Evolutionary conservation across 768 basidiomycete species (phyloP), one percentile per base, ranked within the genome.

Genomic region (Exidia glandulosa): DNA sequence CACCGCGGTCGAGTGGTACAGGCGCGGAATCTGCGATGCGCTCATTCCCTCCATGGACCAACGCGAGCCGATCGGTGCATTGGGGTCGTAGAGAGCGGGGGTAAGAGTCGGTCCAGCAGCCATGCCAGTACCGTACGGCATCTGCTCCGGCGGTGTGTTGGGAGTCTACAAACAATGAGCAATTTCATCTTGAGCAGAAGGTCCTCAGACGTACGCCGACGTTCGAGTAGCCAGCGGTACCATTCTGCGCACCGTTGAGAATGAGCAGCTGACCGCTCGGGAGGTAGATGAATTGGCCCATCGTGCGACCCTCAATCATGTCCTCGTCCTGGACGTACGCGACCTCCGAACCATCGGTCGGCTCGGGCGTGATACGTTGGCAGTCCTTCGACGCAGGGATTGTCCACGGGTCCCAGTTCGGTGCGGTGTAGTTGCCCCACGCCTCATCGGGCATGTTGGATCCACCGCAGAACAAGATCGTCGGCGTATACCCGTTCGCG

Each of bases 1-100:
- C n/a, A 94, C 80, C 9, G 92, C 94, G 0, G 83, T 81, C 0
- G 93, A 95, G 74, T 98, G 95, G 73, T 98, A 98, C 67, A 98
- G 72, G 58, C 94, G 79, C 50, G 93, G 77, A 61, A 94, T 86
- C 14, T 64, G 76, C 0, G 87, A 84, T 0, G 81, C 76, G 4
- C 69, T 67, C 7, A 94, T 71, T 23, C 87, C 86, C 0, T 77
- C 76, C 37, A 78, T 84, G 36, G 87, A 86, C 88, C 86, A 93
- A 19, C 87, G 83, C 36, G 74, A 75, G 5, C 94, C 94, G 13
- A 74, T 66, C 3, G 90, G 79, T 1, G 83, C 81, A 33, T 78
- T 81, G 3, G 90, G 87, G 68, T 94, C 83, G 72, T 93, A 96
- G 62, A 94, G 80, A 0, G 87, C 86, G n/a, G 92, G 91, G 3